Percentiles rank a stretch among this genome's conserved stretches.
phyloP scores from a whole-genome alignment of 306 rosid species.

The Geum urbanum region DNA sequence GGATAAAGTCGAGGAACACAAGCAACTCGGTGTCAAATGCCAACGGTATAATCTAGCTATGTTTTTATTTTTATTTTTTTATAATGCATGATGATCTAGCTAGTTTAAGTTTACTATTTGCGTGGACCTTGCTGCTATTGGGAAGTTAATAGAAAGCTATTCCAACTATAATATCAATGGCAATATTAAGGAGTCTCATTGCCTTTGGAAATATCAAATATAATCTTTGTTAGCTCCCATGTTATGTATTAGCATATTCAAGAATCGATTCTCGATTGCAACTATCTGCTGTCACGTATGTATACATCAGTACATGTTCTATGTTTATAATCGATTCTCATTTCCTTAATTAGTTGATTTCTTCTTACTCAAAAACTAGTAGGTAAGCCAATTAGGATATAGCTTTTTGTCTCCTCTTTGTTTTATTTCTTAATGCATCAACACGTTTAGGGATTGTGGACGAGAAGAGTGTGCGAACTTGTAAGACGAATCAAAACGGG shows the following conservation, averaged over 20 bases:
- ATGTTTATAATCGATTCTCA: background rate
- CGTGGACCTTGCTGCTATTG: background rate
- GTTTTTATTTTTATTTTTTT: too few relatives aligned
- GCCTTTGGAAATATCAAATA: constrained; percentile 5
- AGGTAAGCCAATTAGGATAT: background rate
- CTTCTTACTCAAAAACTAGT: background rate
- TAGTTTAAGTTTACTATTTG: background rate
- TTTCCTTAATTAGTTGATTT: background rate
- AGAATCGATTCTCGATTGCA: background rate
- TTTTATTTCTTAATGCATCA: too few relatives aligned
- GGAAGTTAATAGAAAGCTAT: background rate
- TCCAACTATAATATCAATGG: background rate
- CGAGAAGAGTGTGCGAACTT: too few relatives aligned
- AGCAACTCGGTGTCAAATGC: background rate
- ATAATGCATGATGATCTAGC: too few relatives aligned
- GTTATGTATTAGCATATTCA: constrained; percentile 1
- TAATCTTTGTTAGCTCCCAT: background rate
- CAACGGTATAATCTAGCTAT: background rate
- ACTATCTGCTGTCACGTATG: constrained; percentile 3
- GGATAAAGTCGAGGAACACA: background rate
- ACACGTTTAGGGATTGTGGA: too few relatives aligned
- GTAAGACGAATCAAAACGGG: too few relatives aligned
- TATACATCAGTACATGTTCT: background rate
- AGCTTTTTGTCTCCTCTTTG: too few relatives aligned
- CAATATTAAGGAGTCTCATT: background rate